Base-by-base conservation (phyloP, 129 eudicot species). In the Sambucus nigra region DNA sequence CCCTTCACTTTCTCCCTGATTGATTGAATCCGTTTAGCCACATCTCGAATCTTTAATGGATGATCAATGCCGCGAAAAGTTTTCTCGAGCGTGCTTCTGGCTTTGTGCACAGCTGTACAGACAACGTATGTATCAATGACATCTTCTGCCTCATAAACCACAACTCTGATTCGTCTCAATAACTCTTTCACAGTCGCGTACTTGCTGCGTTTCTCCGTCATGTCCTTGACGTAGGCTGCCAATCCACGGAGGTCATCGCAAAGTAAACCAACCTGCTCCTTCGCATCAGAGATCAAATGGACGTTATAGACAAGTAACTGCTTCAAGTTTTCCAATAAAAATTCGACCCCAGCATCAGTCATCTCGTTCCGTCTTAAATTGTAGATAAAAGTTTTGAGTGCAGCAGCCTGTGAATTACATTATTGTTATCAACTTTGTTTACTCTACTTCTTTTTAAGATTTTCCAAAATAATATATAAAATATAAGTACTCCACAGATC, bases 211-310 rank as follows among this genome's bases (percentile, higher is more conserved):
- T 75, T 80, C 69, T 76, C 83, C 63, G 60, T 65, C 0, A 77
- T 65, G 65, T 80, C 88, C 62, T 67, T 76, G 14, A 80, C 69
- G 52, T 76, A 80, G 13, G 88, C 80, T 61, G 69, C 73, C 77
- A 80, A 57, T 25, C 72, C 49, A 44, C 76, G 55, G 15, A 76
- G 80, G 51, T 76, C 88, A 27, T 39, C 57, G 22, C 53, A 56
- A 33, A 80, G 88, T 19, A 73, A 72, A 13, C 76, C 80, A 5
- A 76, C 77, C 57, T 72, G 62, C 19, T 47, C 80, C 66, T 80
- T 80, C 19, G 69, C 70, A 23, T 67, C 80, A 35, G 23, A 66
- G 29, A 80, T 59, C 63, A 76, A 55, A 39, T 72, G 76, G 20
- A 53, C 50, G 51, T 76, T 74, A 51, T 76, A 61, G 59, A 72